Base-by-base conservation (phyloP, 1,284 basidiomycete species). In the Tylopilus sp. region DNA sequence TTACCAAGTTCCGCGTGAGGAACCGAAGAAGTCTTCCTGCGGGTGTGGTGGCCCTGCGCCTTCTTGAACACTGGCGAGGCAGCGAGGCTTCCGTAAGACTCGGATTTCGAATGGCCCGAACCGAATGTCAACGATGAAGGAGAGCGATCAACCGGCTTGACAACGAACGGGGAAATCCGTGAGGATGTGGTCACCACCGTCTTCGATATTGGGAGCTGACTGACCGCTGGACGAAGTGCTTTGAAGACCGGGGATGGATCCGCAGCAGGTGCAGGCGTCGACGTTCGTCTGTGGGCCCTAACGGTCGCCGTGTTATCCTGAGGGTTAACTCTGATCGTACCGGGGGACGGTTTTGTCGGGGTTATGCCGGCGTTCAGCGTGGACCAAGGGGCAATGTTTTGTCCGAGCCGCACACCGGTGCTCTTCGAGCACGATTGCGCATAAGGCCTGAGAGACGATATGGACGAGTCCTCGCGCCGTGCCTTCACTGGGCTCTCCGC, bases 321-420 rank as follows among this genome's bases (percentile, higher is more conserved):
- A 19, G 43, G 26, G 26, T 40, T 47, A 5, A 36, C 39, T 36
- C 50, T 42, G 54, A 59, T 36, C 49, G 54, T 52, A 37, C 51
- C 19, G 39, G 63, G 57, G 3, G 72, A 61, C 24, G 59, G 65
- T 49, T 75, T 76, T 48, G 74, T 69, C 3, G 81, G 81, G 3
- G 80, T 81, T 1, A 82, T 70, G 7, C 71, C 61, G 53, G 78
- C 74, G 37, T 81, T 72, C 7, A 83, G 67, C 7, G 73, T 74
- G 0, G 79, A 74, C 85, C 84, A 88, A 0, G 85, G 84, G 0
- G 80, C 77, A 40, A 89, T 89, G 52, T 80, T 81, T 64, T 82
- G 77, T 1, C 81, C 83, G 17, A 87, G 70, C 7, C 62, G 59
- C 1, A 62, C 53, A 0, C 67, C 59, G 2, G 57, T 42, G 35